These are phyloP conservation scores for Hypoxylon subgilvum DNA, from an alignment of 495 filamentous ascomycete species.

Conservation along the genomic window DNA sequence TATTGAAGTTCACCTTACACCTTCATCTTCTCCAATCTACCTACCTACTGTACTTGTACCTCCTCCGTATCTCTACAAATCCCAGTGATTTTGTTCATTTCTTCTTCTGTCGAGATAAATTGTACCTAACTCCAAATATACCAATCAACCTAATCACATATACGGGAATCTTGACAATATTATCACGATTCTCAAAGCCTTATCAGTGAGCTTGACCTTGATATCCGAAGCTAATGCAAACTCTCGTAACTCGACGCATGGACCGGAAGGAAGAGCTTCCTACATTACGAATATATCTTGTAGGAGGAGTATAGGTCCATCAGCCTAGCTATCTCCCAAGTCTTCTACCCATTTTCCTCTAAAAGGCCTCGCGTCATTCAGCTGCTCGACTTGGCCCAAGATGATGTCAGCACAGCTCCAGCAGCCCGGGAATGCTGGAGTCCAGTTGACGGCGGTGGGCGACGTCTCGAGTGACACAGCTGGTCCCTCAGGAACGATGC, in stretches of 20 bases:
- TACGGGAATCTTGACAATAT: no score
- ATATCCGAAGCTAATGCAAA: conserved; percentile 6
- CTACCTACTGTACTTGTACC: no score
- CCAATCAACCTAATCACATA: no score
- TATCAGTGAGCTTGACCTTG: not conserved
- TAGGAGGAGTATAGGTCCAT: conserved; percentile 14
- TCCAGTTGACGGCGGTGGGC: conserved; percentile 1
- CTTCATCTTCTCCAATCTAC: no score
- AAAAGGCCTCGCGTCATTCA: conserved; percentile 1
- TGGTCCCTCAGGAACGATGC: not conserved
- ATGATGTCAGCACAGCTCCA: conserved; percentile 48
- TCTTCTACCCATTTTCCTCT: not conserved
- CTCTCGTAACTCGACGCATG: conserved; percentile 21
- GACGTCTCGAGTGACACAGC: conserved; percentile 1
- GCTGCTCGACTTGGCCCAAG: conserved; percentile 15
- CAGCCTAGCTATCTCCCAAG: not conserved
- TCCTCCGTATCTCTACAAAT: no score
- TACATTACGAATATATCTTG: not conserved
- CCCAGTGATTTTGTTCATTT: no score
- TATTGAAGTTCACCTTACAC: no score
- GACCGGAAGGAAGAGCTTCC: not conserved
- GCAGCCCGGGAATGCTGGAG: conserved; percentile 30
- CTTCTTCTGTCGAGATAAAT: no score
- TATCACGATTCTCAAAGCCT: not conserved
- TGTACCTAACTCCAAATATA: no score